Evolutionary conservation across 1,284 basidiomycete genomes (phyloP).

Genomic region (Meira nashicola): DNA sequence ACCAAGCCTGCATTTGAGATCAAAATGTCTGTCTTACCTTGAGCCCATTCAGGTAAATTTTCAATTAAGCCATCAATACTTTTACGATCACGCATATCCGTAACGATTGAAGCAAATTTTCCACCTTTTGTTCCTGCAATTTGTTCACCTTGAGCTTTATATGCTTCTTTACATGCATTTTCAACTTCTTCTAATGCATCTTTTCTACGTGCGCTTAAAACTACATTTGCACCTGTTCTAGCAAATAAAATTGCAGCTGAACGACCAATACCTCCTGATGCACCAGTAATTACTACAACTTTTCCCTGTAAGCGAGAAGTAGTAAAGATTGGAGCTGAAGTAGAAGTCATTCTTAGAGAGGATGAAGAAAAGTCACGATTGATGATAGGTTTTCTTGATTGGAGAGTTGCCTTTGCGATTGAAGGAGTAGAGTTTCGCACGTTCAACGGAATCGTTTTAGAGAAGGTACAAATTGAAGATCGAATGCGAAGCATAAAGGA

Average conservation of each 20-base stretch:
- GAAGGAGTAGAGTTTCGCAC: no score
- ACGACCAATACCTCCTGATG: constrained; percentile 73
- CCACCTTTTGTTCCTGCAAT: constrained; percentile 24
- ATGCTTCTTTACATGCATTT: constrained; percentile 63
- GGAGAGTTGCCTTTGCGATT: no score
- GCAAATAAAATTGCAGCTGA: constrained; percentile 38
- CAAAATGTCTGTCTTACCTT: constrained; percentile 41
- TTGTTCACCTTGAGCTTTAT: constrained; percentile 64
- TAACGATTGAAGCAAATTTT: constrained; percentile 33
- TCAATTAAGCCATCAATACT: constrained; percentile 27
- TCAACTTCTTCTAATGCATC: constrained; percentile 50
- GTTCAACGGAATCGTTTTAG: no score
- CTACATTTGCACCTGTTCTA: constrained; percentile 54
- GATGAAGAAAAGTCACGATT: neutral
- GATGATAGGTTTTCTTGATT: neutral
- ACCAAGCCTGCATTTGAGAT: constrained; percentile 65
- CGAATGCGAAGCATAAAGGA: no score
- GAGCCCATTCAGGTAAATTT: constrained; percentile 44
- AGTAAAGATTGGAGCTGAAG: constrained; percentile 18
- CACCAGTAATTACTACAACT: constrained; percentile 79
- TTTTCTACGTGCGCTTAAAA: constrained; percentile 55
- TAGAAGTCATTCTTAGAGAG: neutral
- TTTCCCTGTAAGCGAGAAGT: constrained; percentile 63
- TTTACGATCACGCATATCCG: constrained; percentile 38
- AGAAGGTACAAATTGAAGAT: no score